A percentile compares a stretch with the other conserved stretches of the same genome.
These are phyloP conservation scores for Craspedostauros australis DNA, from an alignment of 108 stramenopile species.

Conservation along the genomic window DNA sequence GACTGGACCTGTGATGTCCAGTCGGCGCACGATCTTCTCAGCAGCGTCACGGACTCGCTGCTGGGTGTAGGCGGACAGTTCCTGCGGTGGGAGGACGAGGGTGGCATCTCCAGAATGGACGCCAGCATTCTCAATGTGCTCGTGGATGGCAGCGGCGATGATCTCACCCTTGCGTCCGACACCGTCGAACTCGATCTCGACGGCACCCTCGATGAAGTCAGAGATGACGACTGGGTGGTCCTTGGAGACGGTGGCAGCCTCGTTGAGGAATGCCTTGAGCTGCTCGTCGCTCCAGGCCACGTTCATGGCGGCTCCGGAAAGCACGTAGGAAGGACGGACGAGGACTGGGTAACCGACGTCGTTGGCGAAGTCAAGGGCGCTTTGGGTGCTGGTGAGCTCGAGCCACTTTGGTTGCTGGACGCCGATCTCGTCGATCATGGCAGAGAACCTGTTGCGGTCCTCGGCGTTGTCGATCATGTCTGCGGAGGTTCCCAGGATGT, in stretches of 20 bases:
- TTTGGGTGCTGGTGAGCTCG: conserved; percentile 80
- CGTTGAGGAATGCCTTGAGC: conserved; percentile 76
- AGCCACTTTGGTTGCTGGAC: conserved; percentile 95
- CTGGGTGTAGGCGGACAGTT: conserved; percentile 74
- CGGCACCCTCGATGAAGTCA: conserved; percentile 93
- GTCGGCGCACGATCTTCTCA: conserved; percentile 82
- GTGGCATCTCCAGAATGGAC: conserved; percentile 98
- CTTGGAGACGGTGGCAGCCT: conserved; percentile 91
- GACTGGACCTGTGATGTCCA: conserved; percentile 97
- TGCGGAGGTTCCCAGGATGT: conserved; percentile 92
- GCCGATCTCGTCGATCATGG: conserved; percentile 95
- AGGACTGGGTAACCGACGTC: conserved; percentile 92
- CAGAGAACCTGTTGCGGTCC: conserved; percentile 95
- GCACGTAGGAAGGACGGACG: conserved; percentile 95
- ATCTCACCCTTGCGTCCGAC: conserved; percentile 94
- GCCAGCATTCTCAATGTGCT: conserved; percentile 98
- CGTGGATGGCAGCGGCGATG: conserved; percentile 92
- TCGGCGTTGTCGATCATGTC: conserved; percentile 96
- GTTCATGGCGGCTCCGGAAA: conserved; percentile 98
- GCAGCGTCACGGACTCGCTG: conserved; percentile 84
- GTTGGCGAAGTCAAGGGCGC: conserved; percentile 87
- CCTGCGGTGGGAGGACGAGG: conserved; percentile 88
- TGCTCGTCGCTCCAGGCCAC: conserved; percentile 92
- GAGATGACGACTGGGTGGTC: conserved; percentile 97
- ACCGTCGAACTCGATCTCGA: conserved; percentile 97